phyloP scores from a whole-genome alignment of 805 yeast genomes.

The Metahyphopichia silvanorum region DNA sequence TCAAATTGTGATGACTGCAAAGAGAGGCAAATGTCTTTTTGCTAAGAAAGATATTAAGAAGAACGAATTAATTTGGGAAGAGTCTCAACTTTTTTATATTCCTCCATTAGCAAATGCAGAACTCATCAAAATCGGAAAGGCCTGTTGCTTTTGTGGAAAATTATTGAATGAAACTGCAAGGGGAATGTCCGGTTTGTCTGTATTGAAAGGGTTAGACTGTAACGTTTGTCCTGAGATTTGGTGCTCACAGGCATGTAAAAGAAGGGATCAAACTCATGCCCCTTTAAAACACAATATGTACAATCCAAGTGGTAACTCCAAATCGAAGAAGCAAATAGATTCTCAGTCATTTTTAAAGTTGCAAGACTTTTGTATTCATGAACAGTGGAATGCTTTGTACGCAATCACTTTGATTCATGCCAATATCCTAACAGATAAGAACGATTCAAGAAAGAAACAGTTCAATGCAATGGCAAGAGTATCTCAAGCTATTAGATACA shows the following conservation, averaged over 20 bases:
- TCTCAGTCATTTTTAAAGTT: constrained; percentile 51
- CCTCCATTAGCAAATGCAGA: constrained; percentile 68
- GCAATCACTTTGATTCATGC: constrained; percentile 60
- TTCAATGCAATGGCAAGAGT: constrained; percentile 65
- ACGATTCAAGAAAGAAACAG: constrained; percentile 39
- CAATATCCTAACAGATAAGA: constrained; percentile 38
- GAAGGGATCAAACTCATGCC: constrained; percentile 49
- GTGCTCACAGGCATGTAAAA: constrained; percentile 67
- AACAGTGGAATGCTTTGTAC: constrained; percentile 67
- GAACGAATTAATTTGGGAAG: constrained; percentile 61
- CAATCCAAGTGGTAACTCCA: constrained; percentile 19
- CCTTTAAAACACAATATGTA: constrained; percentile 53
- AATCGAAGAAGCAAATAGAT: constrained; percentile 36
- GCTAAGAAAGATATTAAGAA: constrained; percentile 45
- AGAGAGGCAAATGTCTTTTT: constrained; percentile 60
- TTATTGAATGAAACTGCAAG: constrained; percentile 34
- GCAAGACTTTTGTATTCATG: constrained; percentile 59
- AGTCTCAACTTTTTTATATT: constrained; percentile 53
- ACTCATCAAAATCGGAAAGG: constrained; percentile 57
- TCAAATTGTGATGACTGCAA: constrained; percentile 46
- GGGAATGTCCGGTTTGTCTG: constrained; percentile 21
- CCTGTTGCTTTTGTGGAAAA: constrained; percentile 72
- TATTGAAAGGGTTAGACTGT: constrained; percentile 59
- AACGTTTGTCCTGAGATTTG: constrained; percentile 61
- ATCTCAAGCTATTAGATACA: constrained; percentile 61